Conservation (phyloP, 768 basidiomycete species). For the Cystofilobasidium macerans region DNA sequence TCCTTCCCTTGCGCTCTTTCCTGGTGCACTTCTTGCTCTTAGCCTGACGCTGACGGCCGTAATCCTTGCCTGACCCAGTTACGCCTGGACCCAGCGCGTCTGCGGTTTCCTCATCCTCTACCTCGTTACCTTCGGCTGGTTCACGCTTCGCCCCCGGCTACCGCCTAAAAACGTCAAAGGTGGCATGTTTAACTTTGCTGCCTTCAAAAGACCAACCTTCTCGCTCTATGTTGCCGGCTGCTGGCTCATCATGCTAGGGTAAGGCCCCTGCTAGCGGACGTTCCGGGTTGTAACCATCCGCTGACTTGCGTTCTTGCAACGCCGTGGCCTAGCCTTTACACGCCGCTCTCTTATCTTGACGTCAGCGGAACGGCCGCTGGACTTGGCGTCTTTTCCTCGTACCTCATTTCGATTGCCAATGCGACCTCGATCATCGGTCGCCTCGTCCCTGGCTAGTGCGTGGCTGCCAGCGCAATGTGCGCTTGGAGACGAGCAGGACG, state of each 20-base stretch:
- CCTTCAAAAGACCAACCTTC: slow-evolving; percentile 14
- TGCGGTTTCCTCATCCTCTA: slow-evolving; percentile 23
- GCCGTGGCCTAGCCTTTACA: slow-evolving; percentile 6
- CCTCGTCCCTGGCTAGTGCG: slow-evolving; percentile 19
- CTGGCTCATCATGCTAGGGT: slow-evolving; percentile 17
- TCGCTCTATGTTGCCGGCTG: slow-evolving; percentile 19
- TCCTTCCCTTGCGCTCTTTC: slow-evolving; percentile 12
- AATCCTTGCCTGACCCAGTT: background rate
- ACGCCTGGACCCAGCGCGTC: slow-evolving; percentile 23
- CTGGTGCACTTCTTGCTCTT: background rate
- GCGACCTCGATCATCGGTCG: slow-evolving; percentile 15
- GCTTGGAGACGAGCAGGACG: background rate
- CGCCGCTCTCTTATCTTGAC: slow-evolving; percentile 16
- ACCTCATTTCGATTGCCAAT: slow-evolving; percentile 25
- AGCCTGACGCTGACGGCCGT: background rate
- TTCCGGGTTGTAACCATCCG: no score
- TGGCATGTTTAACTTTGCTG: slow-evolving; percentile 25
- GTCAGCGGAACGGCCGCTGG: slow-evolving; percentile 1
- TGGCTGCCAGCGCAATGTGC: background rate
- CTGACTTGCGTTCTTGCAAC: no score
- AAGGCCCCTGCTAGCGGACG: background rate
- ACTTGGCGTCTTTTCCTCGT: slow-evolving; percentile 4
- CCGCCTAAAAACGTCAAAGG: slow-evolving; percentile 22
- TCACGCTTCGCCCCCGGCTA: slow-evolving; percentile 21
- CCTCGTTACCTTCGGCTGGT: slow-evolving; percentile 19